phyloP scores from a whole-genome alignment of 2,329 filamentous ascomycete genomes.

The Botrytis aclada region DNA sequence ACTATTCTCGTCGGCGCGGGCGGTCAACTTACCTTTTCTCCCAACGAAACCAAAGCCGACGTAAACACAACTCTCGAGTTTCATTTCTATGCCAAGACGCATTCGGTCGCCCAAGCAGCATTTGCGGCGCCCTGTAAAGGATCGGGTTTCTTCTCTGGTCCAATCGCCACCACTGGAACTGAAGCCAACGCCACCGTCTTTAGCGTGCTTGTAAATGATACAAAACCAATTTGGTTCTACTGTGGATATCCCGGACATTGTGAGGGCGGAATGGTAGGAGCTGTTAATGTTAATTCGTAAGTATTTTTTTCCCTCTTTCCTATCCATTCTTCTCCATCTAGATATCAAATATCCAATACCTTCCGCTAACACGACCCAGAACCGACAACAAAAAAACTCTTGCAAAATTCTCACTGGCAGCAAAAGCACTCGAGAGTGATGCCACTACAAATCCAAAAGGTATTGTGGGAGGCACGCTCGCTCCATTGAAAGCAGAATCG shows the following conservation, averaged over 20 bases:
- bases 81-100: constrained; percentile 52
- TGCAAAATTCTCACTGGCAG: neutral
- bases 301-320: constrained; percentile 29
- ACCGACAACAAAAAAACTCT: constrained; percentile 5
- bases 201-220: constrained; percentile 42
- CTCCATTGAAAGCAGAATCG: neutral
- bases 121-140: constrained; percentile 38
- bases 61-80: constrained; percentile 53
- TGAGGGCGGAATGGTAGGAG: constrained; percentile 44
- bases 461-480: neutral
- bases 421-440: neutral
- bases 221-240: constrained; percentile 45
- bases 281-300: constrained; percentile 41
- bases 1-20: constrained; percentile 37
- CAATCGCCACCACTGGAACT: constrained; percentile 19
- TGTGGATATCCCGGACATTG: constrained; percentile 43
- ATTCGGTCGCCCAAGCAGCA: constrained; percentile 45
- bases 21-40: constrained; percentile 46
- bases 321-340: neutral
- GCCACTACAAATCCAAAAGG: neutral
- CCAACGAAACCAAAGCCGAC: constrained; percentile 48
- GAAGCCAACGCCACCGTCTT: constrained; percentile 40
- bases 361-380: neutral
- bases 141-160: constrained; percentile 32
- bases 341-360: neutral